Base-by-base conservation (phyloP, 2,329 filamentous ascomycete species). In the Chaetoscypha palmicola region DNA sequence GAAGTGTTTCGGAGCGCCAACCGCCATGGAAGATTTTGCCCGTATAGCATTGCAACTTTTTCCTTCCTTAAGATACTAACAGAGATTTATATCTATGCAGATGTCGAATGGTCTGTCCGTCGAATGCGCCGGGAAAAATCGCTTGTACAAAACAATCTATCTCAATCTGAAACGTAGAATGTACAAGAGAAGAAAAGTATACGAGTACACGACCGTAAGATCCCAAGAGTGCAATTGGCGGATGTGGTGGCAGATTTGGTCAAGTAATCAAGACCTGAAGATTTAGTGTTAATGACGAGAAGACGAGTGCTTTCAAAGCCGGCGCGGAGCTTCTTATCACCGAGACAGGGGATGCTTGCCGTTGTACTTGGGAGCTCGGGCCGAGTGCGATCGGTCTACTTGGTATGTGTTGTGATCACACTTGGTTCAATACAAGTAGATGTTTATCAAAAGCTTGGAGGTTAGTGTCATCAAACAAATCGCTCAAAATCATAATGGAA, bases 1-100 rank as follows among this genome's bases (percentile, higher is more conserved):
- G 54, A 45, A 28, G 54, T 49, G 35, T 53, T 59, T 44, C 56
- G 52, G 38, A 63, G 68, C 57, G 76, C 77, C 64, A 70, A 68
- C 68, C 79, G 75, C 79, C 79, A 83, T 66, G 77, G 75, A 59
- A 81, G 65, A 54, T 73, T 75, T 65, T 78, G 76, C 59, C 76
- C 72, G 68, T 78, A 77, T 63, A 79, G 70, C 79, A 83, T 83
- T 51, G 45, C 51, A 51, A 51, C 41, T 20, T 37, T 24, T 44
- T 33, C 26, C 41, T 28, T 23, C 16, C 12, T 24, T 30, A 12
- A 4, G 4, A 16, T 17, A 10, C 11, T 17, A 31, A 19, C 14
- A 11, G 26, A 19, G 28, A 17, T 21, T 31, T 17, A 12, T 28
- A 28, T n/a, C 14, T 8, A 38, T n/a, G 24, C 14, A 17, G 12